Base-by-base conservation (phyloP, 352 stramenopile species). In the Globisporangium apiculatum region DNA sequence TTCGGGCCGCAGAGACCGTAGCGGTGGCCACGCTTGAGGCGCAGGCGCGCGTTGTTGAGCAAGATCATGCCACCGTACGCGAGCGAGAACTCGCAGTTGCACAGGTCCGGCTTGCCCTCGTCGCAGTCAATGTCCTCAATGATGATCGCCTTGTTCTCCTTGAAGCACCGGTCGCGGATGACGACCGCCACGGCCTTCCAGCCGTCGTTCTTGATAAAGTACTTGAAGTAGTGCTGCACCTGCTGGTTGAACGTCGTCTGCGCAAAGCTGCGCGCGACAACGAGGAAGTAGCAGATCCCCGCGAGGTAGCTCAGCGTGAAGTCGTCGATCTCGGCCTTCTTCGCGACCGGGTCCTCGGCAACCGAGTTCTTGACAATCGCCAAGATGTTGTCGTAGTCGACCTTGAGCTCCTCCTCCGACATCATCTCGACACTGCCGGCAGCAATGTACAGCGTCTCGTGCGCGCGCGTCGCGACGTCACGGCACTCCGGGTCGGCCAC, bases 81-180 rank as follows among this genome's bases (percentile, higher is more conserved):
- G 52, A 99, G 87, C 61, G 97, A 99, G 77, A 99, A 99, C 71
- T 98, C 92, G 69, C 96, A 99, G 89, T 99, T 98, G 73, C 97
- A 99, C 7, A 99, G 79, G 69, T 99, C 93, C 45, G 97, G 95
- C 55, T 97, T 93, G 75, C 96, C 94, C 63, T 98, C 94, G 40
- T 99, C 96, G 45, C 97, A 98, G 72, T 99, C 81, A 9, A 98
- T 91, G 55, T 98, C 95, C 59, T 98, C 95, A 55, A 96, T 94
- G 58, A 92, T 85, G 68, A 94, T 94, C 50, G 72, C 73, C 79
- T 94, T 94, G 78, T 93, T 92, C 67, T 93, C 84, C 77, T 89
- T 91, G 82, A 86, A 92, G 57, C 83, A 94, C 38, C 81, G 77
- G 68, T 95, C 86, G 31, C 85, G 86, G 60, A 94, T 91, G 15